These are phyloP conservation scores for Carex kokanica DNA, from an alignment of 176 grass and related monocot species.

Conservation along the genomic window DNA sequence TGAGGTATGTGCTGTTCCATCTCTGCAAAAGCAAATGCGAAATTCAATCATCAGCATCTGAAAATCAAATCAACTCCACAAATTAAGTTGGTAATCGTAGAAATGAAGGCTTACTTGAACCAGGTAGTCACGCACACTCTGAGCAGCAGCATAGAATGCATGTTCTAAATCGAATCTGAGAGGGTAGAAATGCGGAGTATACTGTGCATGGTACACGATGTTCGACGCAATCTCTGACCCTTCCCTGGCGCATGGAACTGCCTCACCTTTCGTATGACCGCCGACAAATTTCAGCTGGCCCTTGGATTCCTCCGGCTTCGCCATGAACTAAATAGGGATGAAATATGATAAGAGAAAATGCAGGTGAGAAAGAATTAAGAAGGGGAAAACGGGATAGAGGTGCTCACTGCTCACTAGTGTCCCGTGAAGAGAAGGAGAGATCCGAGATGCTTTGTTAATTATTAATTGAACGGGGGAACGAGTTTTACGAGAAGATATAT, in stretches of 20 bases:
- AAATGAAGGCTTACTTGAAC: constrained; percentile 48
- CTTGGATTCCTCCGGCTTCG: constrained; percentile 22
- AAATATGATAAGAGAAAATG: neutral
- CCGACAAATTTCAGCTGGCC: constrained; percentile 20
- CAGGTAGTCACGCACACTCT: constrained; percentile 83
- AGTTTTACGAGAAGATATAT: constrained; percentile 12
- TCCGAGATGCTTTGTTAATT: constrained; percentile 22
- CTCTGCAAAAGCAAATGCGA: constrained; percentile 38
- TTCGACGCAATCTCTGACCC: constrained; percentile 69
- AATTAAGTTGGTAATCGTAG: neutral
- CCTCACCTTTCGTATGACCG: constrained; percentile 52
- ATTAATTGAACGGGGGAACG: neutral
- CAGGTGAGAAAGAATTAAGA: neutral
- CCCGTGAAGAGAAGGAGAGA: constrained; percentile 26
- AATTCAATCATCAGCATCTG: constrained; percentile 18
- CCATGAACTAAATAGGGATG: constrained; percentile 19
- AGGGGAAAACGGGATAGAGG: neutral
- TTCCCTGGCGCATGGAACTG: constrained; percentile 55
- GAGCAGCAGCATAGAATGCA: constrained; percentile 82
- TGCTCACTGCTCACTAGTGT: constrained; percentile 14
- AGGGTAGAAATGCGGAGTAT: constrained; percentile 79
- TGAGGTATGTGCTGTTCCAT: constrained; percentile 89
- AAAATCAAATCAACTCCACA: neutral
- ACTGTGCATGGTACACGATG: constrained; percentile 69
- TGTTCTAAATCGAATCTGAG: constrained; percentile 75